Percentiles rank a stretch among this genome's conserved stretches.
These are phyloP conservation scores for Aspergillus sp. DNA, from an alignment of 2,329 filamentous ascomycete species.

Conservation along the genomic window DNA sequence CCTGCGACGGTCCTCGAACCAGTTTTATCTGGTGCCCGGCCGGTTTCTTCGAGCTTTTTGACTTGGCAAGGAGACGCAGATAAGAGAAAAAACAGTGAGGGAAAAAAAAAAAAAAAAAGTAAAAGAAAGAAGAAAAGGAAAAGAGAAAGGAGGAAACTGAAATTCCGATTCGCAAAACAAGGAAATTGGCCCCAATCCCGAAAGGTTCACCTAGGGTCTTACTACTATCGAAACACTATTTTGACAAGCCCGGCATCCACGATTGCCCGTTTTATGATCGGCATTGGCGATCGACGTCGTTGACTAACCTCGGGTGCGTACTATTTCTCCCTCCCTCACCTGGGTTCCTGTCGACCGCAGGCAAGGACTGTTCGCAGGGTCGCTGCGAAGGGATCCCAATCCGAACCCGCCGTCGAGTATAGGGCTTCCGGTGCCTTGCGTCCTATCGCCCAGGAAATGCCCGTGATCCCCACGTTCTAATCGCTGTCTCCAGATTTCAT, in stretches of 20 bases:
- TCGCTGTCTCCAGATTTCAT: slow-evolving; percentile 7
- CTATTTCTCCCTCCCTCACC: slow-evolving; percentile 21
- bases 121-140: not conserved
- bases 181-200: not conserved
- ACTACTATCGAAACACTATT: slow-evolving; percentile 16
- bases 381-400: slow-evolving; percentile 21
- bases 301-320: slow-evolving; percentile 22
- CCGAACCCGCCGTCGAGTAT: slow-evolving; percentile 19
- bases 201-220: not conserved
- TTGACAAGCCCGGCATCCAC: slow-evolving; percentile 5
- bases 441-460: slow-evolving; percentile 24
- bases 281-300: slow-evolving; percentile 20
- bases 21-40: not conserved
- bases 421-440: slow-evolving; percentile 26
- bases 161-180: not conserved
- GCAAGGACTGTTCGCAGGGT: slow-evolving; percentile 26
- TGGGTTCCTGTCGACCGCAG: slow-evolving; percentile 20
- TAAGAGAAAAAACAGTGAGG: not conserved
- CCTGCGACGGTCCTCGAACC: not conserved
- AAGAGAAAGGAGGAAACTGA: not conserved
- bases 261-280: slow-evolving; percentile 19
- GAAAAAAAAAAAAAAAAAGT: too few species aligned
- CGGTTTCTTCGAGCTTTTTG: not conserved
- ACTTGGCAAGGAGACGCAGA: not conserved
- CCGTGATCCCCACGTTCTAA: slow-evolving; percentile 22